Evolutionary conservation across 306 rosid species (phyloP).

Genomic region (Glycine latifolia): DNA sequence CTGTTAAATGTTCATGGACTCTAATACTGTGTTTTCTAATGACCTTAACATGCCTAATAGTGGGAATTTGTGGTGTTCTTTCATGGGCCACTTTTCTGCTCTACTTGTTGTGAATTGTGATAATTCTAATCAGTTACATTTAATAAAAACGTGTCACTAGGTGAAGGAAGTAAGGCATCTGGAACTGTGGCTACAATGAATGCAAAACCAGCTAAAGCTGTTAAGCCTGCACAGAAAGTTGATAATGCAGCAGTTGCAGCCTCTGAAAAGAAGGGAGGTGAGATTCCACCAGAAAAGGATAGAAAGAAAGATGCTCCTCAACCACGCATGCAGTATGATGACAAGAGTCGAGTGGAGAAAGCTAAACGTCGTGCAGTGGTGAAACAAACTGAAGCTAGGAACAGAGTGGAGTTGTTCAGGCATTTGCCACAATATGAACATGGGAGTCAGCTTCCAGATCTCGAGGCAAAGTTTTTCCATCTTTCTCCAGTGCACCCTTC

Average conservation of each 20-base stretch:
- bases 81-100: constrained; percentile 21
- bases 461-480: constrained; percentile 62
- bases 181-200: constrained; percentile 46
- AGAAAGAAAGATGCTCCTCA: constrained; percentile 75
- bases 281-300: constrained; percentile 60
- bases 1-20: not conserved
- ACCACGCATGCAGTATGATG: constrained; percentile 75
- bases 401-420: constrained; percentile 69
- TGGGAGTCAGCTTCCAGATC: constrained; percentile 71
- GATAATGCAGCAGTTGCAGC: constrained; percentile 59
- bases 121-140: constrained; percentile 38
- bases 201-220: constrained; percentile 55
- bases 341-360: constrained; percentile 65
- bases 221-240: constrained; percentile 54
- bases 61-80: constrained; percentile 20
- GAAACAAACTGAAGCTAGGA: constrained; percentile 69
- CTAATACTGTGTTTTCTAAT: constrained; percentile 22
- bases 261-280: constrained; percentile 64
- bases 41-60: constrained; percentile 11
- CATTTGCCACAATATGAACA: constrained; percentile 75
- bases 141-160: constrained; percentile 41
- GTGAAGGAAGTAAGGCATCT: constrained; percentile 59
- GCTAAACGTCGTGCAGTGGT: constrained; percentile 71
- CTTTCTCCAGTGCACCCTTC: constrained; percentile 65
- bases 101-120: constrained; percentile 21